phyloP scores from a whole-genome alignment of 2,329 filamentous ascomycete species.

The Grosmannia serpens region DNA sequence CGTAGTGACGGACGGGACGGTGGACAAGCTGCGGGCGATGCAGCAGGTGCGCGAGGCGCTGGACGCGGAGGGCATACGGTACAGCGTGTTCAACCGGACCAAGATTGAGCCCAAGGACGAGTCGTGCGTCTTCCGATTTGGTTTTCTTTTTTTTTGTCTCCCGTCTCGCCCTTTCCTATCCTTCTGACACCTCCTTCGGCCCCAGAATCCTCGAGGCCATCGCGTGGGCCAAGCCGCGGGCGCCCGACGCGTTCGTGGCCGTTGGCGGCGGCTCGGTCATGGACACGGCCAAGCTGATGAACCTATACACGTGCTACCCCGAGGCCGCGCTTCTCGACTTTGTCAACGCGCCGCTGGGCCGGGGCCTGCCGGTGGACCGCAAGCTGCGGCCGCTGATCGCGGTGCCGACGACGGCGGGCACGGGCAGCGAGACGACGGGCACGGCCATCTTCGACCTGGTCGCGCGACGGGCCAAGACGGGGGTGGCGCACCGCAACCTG shows the following conservation, averaged over 20 bases:
- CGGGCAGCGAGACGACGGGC: conserved; percentile 87
- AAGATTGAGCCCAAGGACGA: conserved; percentile 90
- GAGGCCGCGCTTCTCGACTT: conserved; percentile 95
- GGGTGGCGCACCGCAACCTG: conserved; percentile 86
- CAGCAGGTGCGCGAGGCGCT: conserved; percentile 76
- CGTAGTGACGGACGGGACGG: conserved; percentile 80
- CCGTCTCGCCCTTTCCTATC: background rate
- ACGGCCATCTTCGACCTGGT: conserved; percentile 97
- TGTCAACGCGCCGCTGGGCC: conserved; percentile 88
- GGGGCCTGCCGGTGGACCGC: conserved; percentile 62
- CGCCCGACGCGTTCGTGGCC: conserved; percentile 81
- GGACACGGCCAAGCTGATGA: conserved; percentile 98
- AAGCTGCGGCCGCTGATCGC: conserved; percentile 67
- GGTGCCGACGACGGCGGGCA: conserved; percentile 76
- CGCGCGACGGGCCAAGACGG: conserved; percentile 82
- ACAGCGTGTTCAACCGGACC: conserved; percentile 69
- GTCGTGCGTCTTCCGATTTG: conserved; percentile 43
- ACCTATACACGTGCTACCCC: conserved; percentile 82
- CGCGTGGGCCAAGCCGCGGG: conserved; percentile 66
- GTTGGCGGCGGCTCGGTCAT: conserved; percentile 92
- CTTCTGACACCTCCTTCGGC: background rate
- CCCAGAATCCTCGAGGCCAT: conserved; percentile 81
- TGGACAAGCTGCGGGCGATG: conserved; percentile 78
- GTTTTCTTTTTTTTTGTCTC: background rate
- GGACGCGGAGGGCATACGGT: conserved; percentile 65